A percentile compares a stretch with the other conserved stretches of the same genome.
These are phyloP conservation scores for Chlorella ohadii DNA, from an alignment of 139 green algal species.

Conservation along the genomic window DNA sequence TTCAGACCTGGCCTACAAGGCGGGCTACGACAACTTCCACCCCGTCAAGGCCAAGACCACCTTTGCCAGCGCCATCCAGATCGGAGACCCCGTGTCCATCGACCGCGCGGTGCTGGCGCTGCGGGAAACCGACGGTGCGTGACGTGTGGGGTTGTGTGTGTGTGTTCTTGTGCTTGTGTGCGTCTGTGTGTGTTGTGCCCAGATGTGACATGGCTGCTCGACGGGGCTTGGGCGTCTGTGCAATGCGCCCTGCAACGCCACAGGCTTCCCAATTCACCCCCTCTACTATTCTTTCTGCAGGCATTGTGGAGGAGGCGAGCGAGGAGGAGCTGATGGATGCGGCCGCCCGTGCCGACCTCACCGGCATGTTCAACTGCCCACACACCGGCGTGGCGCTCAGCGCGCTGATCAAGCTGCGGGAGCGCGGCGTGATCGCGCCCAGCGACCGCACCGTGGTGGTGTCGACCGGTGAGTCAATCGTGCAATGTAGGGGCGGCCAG, in stretches of 20 bases:
- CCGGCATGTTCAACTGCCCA: conserved; percentile 85
- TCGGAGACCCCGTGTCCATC: conserved; percentile 98
- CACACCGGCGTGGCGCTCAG: conserved; percentile 91
- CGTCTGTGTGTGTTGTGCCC: too few species aligned
- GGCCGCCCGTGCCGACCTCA: conserved; percentile 93
- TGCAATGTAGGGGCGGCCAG: not conserved
- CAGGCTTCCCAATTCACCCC: too few species aligned
- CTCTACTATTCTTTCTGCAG: too few species aligned
- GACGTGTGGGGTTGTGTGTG: too few species aligned
- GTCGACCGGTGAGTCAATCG: conserved; percentile 76
- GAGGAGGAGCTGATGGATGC: conserved; percentile 99
- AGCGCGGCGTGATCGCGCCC: conserved; percentile 85
- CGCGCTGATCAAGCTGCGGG: conserved; percentile 95
- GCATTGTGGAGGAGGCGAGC: conserved; percentile 97
- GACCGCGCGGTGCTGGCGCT: conserved; percentile 98
- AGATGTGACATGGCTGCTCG: too few species aligned
- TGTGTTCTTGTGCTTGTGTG: too few species aligned
- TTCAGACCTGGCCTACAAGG: conserved; percentile 83
- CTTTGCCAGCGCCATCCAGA: conserved; percentile 98
- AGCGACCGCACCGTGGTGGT: conserved; percentile 96
- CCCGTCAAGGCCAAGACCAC: conserved; percentile 95
- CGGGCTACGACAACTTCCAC: conserved; percentile 82
- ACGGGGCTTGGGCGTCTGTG: too few species aligned
- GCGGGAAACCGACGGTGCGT: conserved; percentile 83
- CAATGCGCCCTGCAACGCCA: too few species aligned